Evolutionary conservation across 2,329 filamentous ascomycete genomes (phyloP).

Genomic region (Pseudopyrenochaeta lycopersici): DNA sequence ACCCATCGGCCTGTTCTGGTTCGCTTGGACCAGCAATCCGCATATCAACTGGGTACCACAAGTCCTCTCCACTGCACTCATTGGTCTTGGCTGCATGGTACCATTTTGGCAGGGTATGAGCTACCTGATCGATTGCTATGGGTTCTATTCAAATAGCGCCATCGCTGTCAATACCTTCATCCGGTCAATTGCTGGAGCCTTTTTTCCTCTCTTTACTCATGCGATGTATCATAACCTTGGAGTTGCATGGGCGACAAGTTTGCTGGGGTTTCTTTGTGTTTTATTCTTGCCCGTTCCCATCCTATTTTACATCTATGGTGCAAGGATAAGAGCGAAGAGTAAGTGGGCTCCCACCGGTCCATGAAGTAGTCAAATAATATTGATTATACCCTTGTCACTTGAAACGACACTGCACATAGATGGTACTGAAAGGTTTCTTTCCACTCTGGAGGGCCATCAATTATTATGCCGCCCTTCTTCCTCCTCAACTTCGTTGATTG

Average conservation of each 20-base stretch:
- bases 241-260: slow-evolving; percentile 45
- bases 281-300: slow-evolving; percentile 46
- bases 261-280: slow-evolving; percentile 46
- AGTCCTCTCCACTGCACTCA: slow-evolving; percentile 64
- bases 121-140: slow-evolving; percentile 76
- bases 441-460: background rate
- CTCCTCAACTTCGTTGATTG: background rate
- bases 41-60: slow-evolving; percentile 65
- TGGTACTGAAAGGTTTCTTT: background rate
- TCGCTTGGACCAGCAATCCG: slow-evolving; percentile 65
- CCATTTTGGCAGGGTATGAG: slow-evolving; percentile 86
- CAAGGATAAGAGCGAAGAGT: slow-evolving; percentile 41
- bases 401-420: background rate
- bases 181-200: slow-evolving; percentile 58
- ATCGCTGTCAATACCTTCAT: slow-evolving; percentile 62
- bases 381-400: background rate
- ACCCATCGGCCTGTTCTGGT: slow-evolving; percentile 67
- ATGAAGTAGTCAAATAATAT: background rate
- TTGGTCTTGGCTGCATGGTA: slow-evolving; percentile 78
- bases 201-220: slow-evolving; percentile 60
- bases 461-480: background rate
- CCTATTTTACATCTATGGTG: slow-evolving; percentile 48
- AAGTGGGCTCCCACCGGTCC: slow-evolving; percentile 37
- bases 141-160: slow-evolving; percentile 55
- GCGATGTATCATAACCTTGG: slow-evolving; percentile 55